A percentile compares a stretch with the other conserved stretches of the same genome.
Evolutionary conservation across 75 land plant genomes (phyloP).

Genomic region (Adiantum capillusveneris): DNA sequence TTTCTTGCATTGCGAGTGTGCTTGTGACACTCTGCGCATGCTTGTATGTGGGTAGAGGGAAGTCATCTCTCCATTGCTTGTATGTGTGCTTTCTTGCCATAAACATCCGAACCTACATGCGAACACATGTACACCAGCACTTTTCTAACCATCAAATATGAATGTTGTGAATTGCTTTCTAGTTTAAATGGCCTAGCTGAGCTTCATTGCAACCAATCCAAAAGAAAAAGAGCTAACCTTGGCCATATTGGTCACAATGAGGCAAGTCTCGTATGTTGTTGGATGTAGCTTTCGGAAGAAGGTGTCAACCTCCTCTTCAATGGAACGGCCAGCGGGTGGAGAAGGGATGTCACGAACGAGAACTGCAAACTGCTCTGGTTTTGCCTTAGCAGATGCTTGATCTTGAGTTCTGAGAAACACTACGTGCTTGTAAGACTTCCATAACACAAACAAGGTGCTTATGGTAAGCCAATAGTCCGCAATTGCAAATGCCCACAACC

Average conservation of each 20-base stretch:
- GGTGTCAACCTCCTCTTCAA: slow-evolving; percentile 70
- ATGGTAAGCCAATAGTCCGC: slow-evolving; percentile 69
- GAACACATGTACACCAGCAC: no score
- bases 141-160: no score
- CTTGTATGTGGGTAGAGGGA: no score
- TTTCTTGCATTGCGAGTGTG: no score
- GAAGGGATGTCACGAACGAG: slow-evolving; percentile 80
- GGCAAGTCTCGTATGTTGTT: slow-evolving; percentile 64
- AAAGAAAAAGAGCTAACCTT: slow-evolving; percentile 32
- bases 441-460: slow-evolving; percentile 46
- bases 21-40: no score
- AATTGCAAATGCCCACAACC: slow-evolving; percentile 68
- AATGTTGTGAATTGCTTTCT: no score
- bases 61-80: no score
- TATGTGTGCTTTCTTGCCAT: no score
- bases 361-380: slow-evolving; percentile 57
- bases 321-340: slow-evolving; percentile 22
- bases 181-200: no score
- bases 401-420: slow-evolving; percentile 49
- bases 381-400: slow-evolving; percentile 28
- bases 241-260: slow-evolving; percentile 52
- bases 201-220: no score
- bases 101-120: no score
- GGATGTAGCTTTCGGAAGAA: slow-evolving; percentile 77
- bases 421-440: slow-evolving; percentile 77